phyloP scores from a whole-genome alignment of 768 basidiomycete genomes.

The Infundibulicybe gibba region DNA sequence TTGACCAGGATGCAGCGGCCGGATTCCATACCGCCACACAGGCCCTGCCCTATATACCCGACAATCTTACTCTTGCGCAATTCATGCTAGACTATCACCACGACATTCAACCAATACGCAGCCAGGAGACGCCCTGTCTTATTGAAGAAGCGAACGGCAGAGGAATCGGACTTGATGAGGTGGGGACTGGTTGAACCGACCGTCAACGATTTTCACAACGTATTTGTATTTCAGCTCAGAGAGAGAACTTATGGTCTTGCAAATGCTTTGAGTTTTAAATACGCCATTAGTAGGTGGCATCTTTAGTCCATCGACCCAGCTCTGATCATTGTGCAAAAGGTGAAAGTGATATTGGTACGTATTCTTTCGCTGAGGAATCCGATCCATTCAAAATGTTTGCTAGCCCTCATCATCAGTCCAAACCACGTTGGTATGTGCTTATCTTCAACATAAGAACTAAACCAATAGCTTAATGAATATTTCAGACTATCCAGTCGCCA shows the following conservation, averaged over 20 bases:
- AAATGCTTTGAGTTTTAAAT: conserved; percentile 25
- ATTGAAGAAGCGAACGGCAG: conserved; percentile 49
- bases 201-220: conserved; percentile 3
- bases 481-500: conserved; percentile 42
- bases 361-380: neutral
- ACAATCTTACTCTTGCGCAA: conserved; percentile 51
- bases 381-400: too few species aligned
- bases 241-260: conserved; percentile 32
- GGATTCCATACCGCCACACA: conserved; percentile 21
- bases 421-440: conserved; percentile 45
- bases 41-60: conserved; percentile 41
- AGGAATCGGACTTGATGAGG: conserved; percentile 35
- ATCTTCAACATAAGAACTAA: too few species aligned
- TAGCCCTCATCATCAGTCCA: conserved; percentile 50
- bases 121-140: conserved; percentile 36
- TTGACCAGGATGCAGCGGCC: conserved; percentile 13
- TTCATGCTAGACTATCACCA: conserved; percentile 53
- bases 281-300: conserved; percentile 17
- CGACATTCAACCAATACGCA: conserved; percentile 35
- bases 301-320: neutral
- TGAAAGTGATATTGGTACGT: conserved; percentile 48
- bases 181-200: conserved; percentile 9
- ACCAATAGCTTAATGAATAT: neutral
- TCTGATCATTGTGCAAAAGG: conserved; percentile 21
- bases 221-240: conserved; percentile 15